Evolutionary conservation across 106 monocot genomes (phyloP).

Genomic region (Acorus gramineus): DNA sequence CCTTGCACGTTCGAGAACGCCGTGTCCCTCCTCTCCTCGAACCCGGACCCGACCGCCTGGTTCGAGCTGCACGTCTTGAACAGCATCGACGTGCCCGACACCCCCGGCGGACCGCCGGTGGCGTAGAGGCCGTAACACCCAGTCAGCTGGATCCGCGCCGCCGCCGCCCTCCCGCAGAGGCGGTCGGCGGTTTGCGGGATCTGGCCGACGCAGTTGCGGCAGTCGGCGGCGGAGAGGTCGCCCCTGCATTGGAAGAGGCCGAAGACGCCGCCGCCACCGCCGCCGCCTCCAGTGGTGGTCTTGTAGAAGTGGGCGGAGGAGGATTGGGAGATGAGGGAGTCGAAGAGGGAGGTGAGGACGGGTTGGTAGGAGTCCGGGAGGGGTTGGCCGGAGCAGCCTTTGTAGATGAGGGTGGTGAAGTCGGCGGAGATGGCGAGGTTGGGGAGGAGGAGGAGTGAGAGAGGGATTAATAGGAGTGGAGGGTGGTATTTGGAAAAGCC

Average conservation of each 20-base stretch:
- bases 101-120: no score
- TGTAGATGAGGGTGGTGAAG: constrained; percentile 69
- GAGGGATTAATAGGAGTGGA: not conserved
- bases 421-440: constrained; percentile 8
- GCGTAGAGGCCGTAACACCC: constrained; percentile 84
- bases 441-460: constrained; percentile 4
- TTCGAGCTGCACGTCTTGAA: constrained; percentile 61
- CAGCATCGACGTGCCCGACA: constrained; percentile 27
- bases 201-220: constrained; percentile 60
- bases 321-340: constrained; percentile 51
- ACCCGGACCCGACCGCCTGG: constrained; percentile 27
- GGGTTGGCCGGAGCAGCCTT: constrained; percentile 77
- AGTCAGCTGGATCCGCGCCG: constrained; percentile 74
- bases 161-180: constrained; percentile 58
- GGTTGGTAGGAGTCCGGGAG: constrained; percentile 25
- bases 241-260: constrained; percentile 97
- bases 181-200: constrained; percentile 42
- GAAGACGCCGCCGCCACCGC: constrained; percentile 36
- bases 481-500: constrained; percentile 19
- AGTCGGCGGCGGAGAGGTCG: constrained; percentile 57
- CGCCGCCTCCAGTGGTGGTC: constrained; percentile 41
- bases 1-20: constrained; percentile 70
- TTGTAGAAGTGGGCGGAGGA: constrained; percentile 68
- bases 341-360: constrained; percentile 42
- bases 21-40: constrained; percentile 70